Conservation (phyloP, 2,329 filamentous ascomycete species). For the Botrytis fabae region DNA sequence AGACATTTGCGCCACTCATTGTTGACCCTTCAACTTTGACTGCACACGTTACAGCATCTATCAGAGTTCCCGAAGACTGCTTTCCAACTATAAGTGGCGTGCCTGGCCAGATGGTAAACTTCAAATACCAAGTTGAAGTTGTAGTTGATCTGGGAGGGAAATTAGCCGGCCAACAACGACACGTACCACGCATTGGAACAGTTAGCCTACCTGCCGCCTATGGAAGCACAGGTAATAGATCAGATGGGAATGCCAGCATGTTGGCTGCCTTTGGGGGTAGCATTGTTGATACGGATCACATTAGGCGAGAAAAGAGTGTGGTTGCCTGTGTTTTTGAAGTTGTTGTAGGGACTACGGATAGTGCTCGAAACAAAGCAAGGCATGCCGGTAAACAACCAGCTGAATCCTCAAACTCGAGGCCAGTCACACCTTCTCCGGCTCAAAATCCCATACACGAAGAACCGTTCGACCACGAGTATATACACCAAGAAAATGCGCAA, state of each 20-base stretch:
- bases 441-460: slow-evolving; percentile 35
- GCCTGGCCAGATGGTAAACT: slow-evolving; percentile 90
- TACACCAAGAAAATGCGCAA: slow-evolving; percentile 23
- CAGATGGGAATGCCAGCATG: slow-evolving; percentile 45
- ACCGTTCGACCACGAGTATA: slow-evolving; percentile 21
- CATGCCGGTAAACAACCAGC: slow-evolving; percentile 31
- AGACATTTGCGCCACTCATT: slow-evolving; percentile 84
- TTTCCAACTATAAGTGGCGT: slow-evolving; percentile 91
- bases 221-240: slow-evolving; percentile 28
- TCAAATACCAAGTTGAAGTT: slow-evolving; percentile 91
- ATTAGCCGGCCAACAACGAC: slow-evolving; percentile 63
- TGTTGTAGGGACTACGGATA: slow-evolving; percentile 83
- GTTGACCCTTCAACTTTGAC: slow-evolving; percentile 79
- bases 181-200: slow-evolving; percentile 39
- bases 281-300: slow-evolving; percentile 83
- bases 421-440: slow-evolving; percentile 25
- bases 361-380: slow-evolving; percentile 43
- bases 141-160: slow-evolving; percentile 90
- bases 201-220: slow-evolving; percentile 34
- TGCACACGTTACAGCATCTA: slow-evolving; percentile 76
- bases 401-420: slow-evolving; percentile 29
- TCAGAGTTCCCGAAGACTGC: slow-evolving; percentile 83
- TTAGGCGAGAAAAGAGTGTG: slow-evolving; percentile 89
- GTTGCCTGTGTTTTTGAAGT: slow-evolving; percentile 84
- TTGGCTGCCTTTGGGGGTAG: slow-evolving; percentile 60